Conservation (phyloP, 257 asterid species). For the Ilex aquifolium region DNA sequence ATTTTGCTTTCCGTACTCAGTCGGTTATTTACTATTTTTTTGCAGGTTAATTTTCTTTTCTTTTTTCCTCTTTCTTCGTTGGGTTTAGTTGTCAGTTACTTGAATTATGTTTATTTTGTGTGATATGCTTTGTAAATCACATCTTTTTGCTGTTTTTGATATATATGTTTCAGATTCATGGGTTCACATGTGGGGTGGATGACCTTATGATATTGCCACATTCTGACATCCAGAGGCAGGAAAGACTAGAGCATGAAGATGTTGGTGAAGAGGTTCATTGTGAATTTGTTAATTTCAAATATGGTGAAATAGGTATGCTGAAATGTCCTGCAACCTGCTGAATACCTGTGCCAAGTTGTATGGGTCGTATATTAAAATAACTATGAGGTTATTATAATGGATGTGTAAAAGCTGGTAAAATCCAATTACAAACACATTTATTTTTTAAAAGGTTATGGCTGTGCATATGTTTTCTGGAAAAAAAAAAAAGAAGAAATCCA, state of each 20-base stretch:
- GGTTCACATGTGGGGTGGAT: slow-evolving; percentile 94
- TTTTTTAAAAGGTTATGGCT: too few species aligned
- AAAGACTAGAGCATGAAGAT: slow-evolving; percentile 83
- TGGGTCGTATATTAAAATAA: too few species aligned
- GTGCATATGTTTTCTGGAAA: too few species aligned
- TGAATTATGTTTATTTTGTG: neutral
- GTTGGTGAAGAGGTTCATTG: slow-evolving; percentile 97
- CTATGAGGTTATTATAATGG: too few species aligned
- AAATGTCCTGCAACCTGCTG: neutral
- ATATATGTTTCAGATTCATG: slow-evolving; percentile 57
- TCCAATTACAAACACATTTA: too few species aligned
- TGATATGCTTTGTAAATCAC: slow-evolving; percentile 15
- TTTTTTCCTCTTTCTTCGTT: slow-evolving; percentile 5
- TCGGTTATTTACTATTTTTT: slow-evolving; percentile 75
- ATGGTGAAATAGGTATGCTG: slow-evolving; percentile 78
- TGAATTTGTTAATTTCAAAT: slow-evolving; percentile 71
- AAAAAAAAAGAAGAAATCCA: too few species aligned
- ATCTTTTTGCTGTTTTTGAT: slow-evolving; percentile 9
- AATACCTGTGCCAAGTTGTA: too few species aligned
- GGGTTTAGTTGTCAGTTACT: neutral
- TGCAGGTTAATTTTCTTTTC: slow-evolving; percentile 59
- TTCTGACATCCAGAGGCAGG: slow-evolving; percentile 70
- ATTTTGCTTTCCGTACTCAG: slow-evolving; percentile 84
- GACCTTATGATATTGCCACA: slow-evolving; percentile 84
- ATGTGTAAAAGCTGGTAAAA: too few species aligned